Evolutionary conservation across 257 asterid species (phyloP).

Genomic region (Cynanchum wilfordii): DNA sequence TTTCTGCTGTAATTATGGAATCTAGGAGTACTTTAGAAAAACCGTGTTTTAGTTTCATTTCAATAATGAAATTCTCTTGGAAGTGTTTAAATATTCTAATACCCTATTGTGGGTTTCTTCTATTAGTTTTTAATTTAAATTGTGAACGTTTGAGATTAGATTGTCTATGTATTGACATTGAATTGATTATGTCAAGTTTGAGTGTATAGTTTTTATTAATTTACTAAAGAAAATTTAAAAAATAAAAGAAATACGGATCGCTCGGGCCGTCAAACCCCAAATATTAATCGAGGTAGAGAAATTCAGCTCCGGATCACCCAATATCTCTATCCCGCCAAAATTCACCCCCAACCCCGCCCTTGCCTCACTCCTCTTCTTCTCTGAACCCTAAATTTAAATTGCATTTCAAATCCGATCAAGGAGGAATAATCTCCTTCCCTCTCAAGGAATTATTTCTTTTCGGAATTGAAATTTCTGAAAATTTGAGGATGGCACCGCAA

Average conservation of each 20-base stretch:
- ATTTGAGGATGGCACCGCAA: conserved; percentile 41
- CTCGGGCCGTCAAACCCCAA: background rate
- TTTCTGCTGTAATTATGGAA: background rate
- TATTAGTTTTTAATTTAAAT: too few species aligned
- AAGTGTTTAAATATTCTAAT: too few species aligned
- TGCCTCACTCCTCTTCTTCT: background rate
- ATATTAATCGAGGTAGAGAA: background rate
- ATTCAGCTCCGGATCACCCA: background rate
- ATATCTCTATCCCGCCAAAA: conserved; percentile 24
- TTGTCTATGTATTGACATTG: too few species aligned
- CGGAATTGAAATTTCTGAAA: conserved; percentile 15
- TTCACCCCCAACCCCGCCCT: background rate
- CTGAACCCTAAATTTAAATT: conserved; percentile 14
- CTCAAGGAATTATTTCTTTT: background rate
- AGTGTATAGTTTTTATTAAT: too few species aligned
- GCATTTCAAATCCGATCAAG: background rate
- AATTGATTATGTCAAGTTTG: too few species aligned
- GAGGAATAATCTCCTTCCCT: background rate
- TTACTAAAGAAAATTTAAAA: too few species aligned
- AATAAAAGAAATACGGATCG: background rate
- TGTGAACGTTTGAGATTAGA: too few species aligned
- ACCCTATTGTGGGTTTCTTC: too few species aligned
- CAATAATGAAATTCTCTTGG: background rate
- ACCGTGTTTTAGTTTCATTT: background rate
- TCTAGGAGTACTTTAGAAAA: background rate